Conservation (phyloP, 2,329 filamentous ascomycete species). For the Diaporthe destruens region DNA sequence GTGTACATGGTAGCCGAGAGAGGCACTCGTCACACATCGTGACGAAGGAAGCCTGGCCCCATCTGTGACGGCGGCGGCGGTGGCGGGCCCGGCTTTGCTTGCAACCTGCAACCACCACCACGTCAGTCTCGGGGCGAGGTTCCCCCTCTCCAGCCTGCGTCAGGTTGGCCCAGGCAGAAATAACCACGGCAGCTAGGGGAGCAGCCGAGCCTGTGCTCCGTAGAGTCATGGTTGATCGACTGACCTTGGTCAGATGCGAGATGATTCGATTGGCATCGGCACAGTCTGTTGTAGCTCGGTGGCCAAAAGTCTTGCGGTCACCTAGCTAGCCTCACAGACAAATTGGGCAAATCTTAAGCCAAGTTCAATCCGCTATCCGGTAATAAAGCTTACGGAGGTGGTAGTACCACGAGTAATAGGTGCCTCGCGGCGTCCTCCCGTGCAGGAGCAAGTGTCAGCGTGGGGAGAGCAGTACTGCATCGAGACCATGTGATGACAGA, state of each 20-base stretch:
- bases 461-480: not conserved
- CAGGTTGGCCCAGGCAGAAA: slow-evolving; percentile 18
- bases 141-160: slow-evolving; percentile 20
- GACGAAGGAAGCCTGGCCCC: slow-evolving; percentile 3
- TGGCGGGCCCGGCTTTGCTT: slow-evolving; percentile 10
- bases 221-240: slow-evolving; percentile 28
- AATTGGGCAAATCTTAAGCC: slow-evolving; percentile 23
- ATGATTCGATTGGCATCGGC: slow-evolving; percentile 22
- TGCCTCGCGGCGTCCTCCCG: not conserved
- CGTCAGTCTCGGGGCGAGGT: slow-evolving; percentile 30
- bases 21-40: slow-evolving; percentile 12
- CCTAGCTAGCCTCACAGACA: not conserved
- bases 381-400: not conserved
- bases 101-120: slow-evolving; percentile 27
- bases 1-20: slow-evolving; percentile 7
- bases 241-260: slow-evolving; percentile 33
- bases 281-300: slow-evolving; percentile 1
- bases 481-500: not conserved
- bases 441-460: slow-evolving; percentile 3
- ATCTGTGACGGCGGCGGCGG: slow-evolving; percentile 15
- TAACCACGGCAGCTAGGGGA: slow-evolving; percentile 14
- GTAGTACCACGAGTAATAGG: too few species aligned
- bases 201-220: not conserved
- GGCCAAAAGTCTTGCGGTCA: slow-evolving; percentile 19
- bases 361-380: not conserved